A percentile compares a stretch with the other conserved stretches of the same genome.
Evolutionary conservation across 2,329 filamentous ascomycete genomes (phyloP).

Genomic region (Colletotrichum echinochloae): DNA sequence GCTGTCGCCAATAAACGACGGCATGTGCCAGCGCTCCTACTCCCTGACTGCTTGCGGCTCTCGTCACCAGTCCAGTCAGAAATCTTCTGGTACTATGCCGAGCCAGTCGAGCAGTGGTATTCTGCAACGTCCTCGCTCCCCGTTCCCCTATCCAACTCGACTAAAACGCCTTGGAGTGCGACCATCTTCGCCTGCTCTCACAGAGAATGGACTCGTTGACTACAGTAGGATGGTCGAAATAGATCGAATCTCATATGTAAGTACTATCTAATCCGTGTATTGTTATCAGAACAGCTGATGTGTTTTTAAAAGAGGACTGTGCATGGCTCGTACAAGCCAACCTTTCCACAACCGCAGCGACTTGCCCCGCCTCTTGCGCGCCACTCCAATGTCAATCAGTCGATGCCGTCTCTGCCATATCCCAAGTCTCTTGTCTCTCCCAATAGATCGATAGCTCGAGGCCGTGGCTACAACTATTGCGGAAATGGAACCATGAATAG

Average conservation of each 20-base stretch:
- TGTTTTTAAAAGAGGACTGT: conserved; percentile 56
- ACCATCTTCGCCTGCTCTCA: conserved; percentile 62
- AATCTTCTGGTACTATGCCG: conserved; percentile 61
- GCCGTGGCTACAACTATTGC: conserved; percentile 40
- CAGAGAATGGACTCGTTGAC: conserved; percentile 60
- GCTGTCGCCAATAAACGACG: conserved; percentile 57
- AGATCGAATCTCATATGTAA: conserved; percentile 60
- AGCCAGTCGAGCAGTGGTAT: conserved; percentile 57
- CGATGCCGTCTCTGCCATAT: conserved; percentile 54
- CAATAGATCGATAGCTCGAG: conserved; percentile 40
- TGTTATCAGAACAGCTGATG: conserved; percentile 18
- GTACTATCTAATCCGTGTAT: conserved; percentile 41
- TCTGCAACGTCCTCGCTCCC: conserved; percentile 67
- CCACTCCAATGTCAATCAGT: conserved; percentile 55
- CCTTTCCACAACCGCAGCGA: conserved; percentile 51
- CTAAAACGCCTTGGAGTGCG: conserved; percentile 65
- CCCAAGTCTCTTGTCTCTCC: conserved; percentile 24
- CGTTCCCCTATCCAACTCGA: conserved; percentile 69
- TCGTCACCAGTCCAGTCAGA: conserved; percentile 58
- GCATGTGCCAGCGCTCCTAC: conserved; percentile 61
- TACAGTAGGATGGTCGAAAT: conserved; percentile 64
- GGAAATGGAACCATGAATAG: conserved; percentile 47
- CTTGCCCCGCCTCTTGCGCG: conserved; percentile 54
- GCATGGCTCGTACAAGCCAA: conserved; percentile 56
- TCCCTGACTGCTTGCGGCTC: conserved; percentile 67